Percentiles rank a stretch among this genome's conserved stretches.
Evolutionary conservation across 2,329 filamentous ascomycete species (phyloP).

Genomic region (Beauveria varroae): DNA sequence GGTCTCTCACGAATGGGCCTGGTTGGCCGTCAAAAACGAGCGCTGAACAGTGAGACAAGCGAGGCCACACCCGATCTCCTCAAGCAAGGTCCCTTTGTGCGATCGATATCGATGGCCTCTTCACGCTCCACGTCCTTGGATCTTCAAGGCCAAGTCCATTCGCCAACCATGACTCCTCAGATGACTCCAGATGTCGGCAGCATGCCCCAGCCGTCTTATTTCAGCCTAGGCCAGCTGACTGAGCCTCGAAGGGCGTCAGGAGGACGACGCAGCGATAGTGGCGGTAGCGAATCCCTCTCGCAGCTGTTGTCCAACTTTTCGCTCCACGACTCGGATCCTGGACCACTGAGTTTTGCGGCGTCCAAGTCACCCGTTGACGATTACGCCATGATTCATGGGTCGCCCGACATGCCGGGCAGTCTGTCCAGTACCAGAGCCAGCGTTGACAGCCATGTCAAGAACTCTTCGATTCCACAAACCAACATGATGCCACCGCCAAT

Average conservation of each 20-base stretch:
- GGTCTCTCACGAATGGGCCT: constrained; percentile 95
- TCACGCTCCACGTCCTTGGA: constrained; percentile 93
- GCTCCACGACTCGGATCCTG: constrained; percentile 52
- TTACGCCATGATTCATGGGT: constrained; percentile 63
- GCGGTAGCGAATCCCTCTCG: constrained; percentile 76
- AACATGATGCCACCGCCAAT: constrained; percentile 83
- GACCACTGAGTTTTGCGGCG: constrained; percentile 32
- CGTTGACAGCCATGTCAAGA: constrained; percentile 26
- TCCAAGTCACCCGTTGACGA: constrained; percentile 62
- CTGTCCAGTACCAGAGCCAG: constrained; percentile 22
- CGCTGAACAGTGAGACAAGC: constrained; percentile 65
- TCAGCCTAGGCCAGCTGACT: constrained; percentile 57
- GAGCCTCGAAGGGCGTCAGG: constrained; percentile 63
- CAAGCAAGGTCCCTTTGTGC: constrained; percentile 84
- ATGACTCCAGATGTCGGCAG: constrained; percentile 66
- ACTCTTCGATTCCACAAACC: constrained; percentile 35
- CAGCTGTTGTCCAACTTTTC: constrained; percentile 77
- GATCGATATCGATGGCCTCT: constrained; percentile 76
- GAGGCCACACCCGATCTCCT: constrained; percentile 89
- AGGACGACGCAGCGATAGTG: constrained; percentile 83
- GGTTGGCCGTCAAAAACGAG: constrained; percentile 91
- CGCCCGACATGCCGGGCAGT: constrained; percentile 62
- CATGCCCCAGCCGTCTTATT: constrained; percentile 85
- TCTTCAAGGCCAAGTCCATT: constrained; percentile 63
- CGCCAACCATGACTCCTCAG: constrained; percentile 75